Evolutionary conservation across 352 stramenopile genomes (phyloP).

Genomic region (Pythium brassicae): DNA sequence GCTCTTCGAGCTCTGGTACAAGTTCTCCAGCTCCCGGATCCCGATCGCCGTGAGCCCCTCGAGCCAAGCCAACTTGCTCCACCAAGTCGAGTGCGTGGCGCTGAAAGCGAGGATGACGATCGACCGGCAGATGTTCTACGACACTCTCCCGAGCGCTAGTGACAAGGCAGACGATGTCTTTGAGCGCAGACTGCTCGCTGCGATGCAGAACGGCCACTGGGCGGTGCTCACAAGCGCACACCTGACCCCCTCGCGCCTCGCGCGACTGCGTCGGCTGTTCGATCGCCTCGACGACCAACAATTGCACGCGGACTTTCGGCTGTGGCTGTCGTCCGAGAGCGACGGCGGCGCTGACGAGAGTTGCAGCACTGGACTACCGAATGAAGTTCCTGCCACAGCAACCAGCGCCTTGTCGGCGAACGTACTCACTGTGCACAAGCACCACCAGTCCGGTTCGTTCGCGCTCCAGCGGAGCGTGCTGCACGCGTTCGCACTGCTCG

Average conservation of each 20-base stretch:
- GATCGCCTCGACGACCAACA: constrained; percentile 21
- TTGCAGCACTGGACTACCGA: not conserved
- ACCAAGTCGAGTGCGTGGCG: constrained; percentile 27
- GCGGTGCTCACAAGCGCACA: constrained; percentile 43
- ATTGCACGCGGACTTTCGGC: constrained; percentile 52
- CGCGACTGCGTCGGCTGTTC: constrained; percentile 26
- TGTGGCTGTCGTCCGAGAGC: constrained; percentile 39
- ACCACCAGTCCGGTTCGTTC: constrained; percentile 13
- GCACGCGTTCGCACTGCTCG: constrained; percentile 22
- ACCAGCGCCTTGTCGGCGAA: not conserved
- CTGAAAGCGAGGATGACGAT: constrained; percentile 27
- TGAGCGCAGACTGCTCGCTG: constrained; percentile 23
- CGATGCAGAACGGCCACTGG: constrained; percentile 54
- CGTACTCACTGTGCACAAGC: constrained; percentile 4
- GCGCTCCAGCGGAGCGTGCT: constrained; percentile 20
- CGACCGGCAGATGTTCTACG: constrained; percentile 14
- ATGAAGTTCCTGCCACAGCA: not conserved
- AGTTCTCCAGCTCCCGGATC: constrained; percentile 27
- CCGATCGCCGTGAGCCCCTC: constrained; percentile 30
- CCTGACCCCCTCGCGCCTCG: constrained; percentile 11
- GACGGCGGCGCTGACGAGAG: not conserved
- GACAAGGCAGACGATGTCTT: constrained; percentile 18
- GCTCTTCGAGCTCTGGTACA: constrained; percentile 25
- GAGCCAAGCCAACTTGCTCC: constrained; percentile 30
- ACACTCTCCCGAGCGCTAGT: not conserved